A percentile compares a stretch with the other conserved stretches of the same genome.
These are phyloP conservation scores for Globisporangium nodosum DNA, from an alignment of 352 stramenopile species.

Conservation along the genomic window DNA sequence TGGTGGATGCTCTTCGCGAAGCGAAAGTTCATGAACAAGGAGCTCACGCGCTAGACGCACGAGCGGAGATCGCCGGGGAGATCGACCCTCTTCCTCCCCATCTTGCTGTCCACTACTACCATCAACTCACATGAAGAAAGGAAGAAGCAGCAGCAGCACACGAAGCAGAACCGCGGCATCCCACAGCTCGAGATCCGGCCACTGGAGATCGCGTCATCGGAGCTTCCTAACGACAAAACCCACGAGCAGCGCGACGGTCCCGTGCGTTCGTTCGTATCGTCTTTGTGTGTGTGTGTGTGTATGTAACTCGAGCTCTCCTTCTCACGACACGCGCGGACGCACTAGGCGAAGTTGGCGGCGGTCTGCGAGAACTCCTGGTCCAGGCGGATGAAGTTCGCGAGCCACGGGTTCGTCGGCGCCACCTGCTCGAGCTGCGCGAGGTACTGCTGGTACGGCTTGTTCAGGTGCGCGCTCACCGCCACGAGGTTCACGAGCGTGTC, in stretches of 20 bases:
- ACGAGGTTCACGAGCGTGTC: slow-evolving; percentile 95
- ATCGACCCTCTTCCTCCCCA: background rate
- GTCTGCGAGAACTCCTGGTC: slow-evolving; percentile 66
- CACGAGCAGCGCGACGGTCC: background rate
- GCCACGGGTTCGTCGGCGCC: slow-evolving; percentile 61
- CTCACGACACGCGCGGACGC: background rate
- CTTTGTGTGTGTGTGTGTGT: background rate
- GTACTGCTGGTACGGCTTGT: slow-evolving; percentile 80
- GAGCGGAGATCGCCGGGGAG: background rate
- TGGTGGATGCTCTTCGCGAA: slow-evolving; percentile 94
- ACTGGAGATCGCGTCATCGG: too few relatives aligned
- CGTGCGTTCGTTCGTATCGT: background rate
- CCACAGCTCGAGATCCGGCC: too few relatives aligned
- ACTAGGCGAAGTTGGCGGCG: slow-evolving; percentile 61
- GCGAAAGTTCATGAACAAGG: slow-evolving; percentile 94
- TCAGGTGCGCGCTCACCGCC: slow-evolving; percentile 85
- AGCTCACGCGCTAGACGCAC: slow-evolving; percentile 50
- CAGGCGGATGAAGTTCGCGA: slow-evolving; percentile 59
- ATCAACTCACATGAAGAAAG: background rate
- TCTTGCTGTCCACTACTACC: too few relatives aligned
- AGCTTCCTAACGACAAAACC: too few relatives aligned
- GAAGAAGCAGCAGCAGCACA: too few relatives aligned
- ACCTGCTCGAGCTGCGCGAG: slow-evolving; percentile 77
- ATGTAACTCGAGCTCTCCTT: background rate
- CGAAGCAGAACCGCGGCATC: too few relatives aligned